Conservation (phyloP, 805 yeast species). For the Wickerhamomyces bovis region DNA sequence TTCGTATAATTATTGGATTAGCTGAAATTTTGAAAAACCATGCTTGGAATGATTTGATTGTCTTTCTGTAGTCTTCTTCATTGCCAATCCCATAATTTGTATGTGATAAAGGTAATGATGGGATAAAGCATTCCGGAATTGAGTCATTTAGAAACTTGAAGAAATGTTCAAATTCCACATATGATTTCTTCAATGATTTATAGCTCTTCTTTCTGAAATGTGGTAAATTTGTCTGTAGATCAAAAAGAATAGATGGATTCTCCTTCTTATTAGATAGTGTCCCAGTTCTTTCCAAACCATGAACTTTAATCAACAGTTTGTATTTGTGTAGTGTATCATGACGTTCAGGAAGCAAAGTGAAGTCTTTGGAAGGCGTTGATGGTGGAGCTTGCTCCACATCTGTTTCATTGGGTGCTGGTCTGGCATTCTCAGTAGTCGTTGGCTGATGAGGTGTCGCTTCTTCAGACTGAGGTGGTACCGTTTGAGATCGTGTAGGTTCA, state of each 20-base stretch:
- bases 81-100: conserved; percentile 82
- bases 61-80: conserved; percentile 64
- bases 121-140: conserved; percentile 89
- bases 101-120: conserved; percentile 70
- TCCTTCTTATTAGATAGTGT: conserved; percentile 48
- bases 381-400: background rate
- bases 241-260: conserved; percentile 76
- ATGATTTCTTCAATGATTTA: conserved; percentile 74
- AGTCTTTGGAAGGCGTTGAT: conserved; percentile 5
- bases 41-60: conserved; percentile 58
- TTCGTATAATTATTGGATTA: conserved; percentile 77
- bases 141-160: conserved; percentile 74
- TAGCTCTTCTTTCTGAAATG: conserved; percentile 66
- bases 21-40: conserved; percentile 76
- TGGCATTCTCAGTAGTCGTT: background rate
- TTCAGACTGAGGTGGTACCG: conserved; percentile 10
- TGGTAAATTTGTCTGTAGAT: conserved; percentile 63
- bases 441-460: conserved; percentile 7
- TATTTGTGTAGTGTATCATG: conserved; percentile 24
- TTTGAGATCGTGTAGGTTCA: conserved; percentile 28
- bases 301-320: conserved; percentile 49
- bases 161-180: conserved; percentile 67
- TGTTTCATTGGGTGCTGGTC: background rate
- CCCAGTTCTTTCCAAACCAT: conserved; percentile 64
- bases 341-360: conserved; percentile 20